These are phyloP conservation scores for Botryotinia convoluta DNA, from an alignment of 2,329 filamentous ascomycete genomes.

Conservation along the genomic window DNA sequence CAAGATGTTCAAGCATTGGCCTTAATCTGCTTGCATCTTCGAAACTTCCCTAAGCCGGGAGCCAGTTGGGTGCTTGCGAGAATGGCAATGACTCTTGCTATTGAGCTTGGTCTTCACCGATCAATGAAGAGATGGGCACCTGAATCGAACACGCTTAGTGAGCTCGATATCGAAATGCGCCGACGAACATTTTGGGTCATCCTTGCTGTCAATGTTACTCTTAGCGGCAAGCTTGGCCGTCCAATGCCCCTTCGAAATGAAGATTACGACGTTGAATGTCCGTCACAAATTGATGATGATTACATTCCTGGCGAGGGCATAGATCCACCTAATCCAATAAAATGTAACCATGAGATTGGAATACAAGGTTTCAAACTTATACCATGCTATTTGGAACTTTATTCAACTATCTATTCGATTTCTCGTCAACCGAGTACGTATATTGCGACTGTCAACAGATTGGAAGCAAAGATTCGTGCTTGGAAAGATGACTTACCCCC, in stretches of 20 bases:
- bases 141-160: constrained; percentile 42
- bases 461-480: constrained; percentile 62
- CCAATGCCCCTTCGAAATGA: constrained; percentile 72
- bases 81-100: constrained; percentile 63
- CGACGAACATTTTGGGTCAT: constrained; percentile 78
- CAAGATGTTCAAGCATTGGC: constrained; percentile 70
- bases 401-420: constrained; percentile 71
- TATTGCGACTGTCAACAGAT: constrained; percentile 56
- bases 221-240: constrained; percentile 72
- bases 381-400: constrained; percentile 70
- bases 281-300: constrained; percentile 69
- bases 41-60: constrained; percentile 76
- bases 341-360: constrained; percentile 66
- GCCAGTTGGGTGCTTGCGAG: constrained; percentile 67
- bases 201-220: constrained; percentile 61
- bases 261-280: constrained; percentile 77
- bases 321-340: constrained; percentile 55
- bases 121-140: constrained; percentile 59
- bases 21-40: constrained; percentile 68
- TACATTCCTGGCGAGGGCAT: constrained; percentile 55
- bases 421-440: constrained; percentile 63
- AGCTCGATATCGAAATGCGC: constrained; percentile 70
- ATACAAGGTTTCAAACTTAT: constrained; percentile 64
- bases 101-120: constrained; percentile 74
- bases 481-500: constrained; percentile 65